Conservation (phyloP, 768 basidiomycete genomes). For the Phanerochaete carnosa region DNA sequence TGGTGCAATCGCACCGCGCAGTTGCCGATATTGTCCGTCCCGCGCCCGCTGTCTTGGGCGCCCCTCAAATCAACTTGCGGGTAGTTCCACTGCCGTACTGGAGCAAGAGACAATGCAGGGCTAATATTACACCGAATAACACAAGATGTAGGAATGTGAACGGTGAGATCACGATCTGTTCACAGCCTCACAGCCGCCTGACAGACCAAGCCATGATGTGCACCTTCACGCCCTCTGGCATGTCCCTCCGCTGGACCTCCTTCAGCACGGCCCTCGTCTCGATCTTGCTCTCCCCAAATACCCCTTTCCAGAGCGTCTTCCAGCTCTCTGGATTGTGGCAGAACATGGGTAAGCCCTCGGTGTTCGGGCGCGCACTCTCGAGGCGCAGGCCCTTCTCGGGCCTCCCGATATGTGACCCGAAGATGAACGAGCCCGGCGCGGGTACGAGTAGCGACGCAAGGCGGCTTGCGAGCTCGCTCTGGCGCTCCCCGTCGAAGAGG, state of each 20-base stretch:
- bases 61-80: too few relatives aligned
- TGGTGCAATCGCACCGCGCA: too few relatives aligned
- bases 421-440: too few relatives aligned
- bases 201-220: constrained; percentile 21
- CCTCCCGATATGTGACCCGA: constrained; percentile 37
- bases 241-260: constrained; percentile 9
- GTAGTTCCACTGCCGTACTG: too few relatives aligned
- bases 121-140: too few relatives aligned
- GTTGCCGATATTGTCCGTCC: too few relatives aligned
- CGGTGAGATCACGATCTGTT: too few relatives aligned
- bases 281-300: constrained; percentile 34
- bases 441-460: constrained; percentile 41
- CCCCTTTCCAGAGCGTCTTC: constrained; percentile 34
- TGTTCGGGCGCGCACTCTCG: constrained; percentile 2
- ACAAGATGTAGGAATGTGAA: too few relatives aligned
- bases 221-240: constrained; percentile 10
- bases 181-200: too few relatives aligned
- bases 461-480: constrained; percentile 37
- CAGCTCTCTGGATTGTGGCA: constrained; percentile 36
- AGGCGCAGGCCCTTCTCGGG: constrained; percentile 36
- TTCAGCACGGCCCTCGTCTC: constrained; percentile 19
- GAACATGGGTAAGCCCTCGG: constrained; percentile 21
- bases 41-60: too few relatives aligned
- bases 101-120: too few relatives aligned
- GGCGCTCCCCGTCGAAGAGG: constrained; percentile 40